Percentiles rank a stretch among this genome's conserved stretches.
Evolutionary conservation across 192 early-diverging fungal species (phyloP).

Genomic region (Rhizoclosmatium globosum): DNA sequence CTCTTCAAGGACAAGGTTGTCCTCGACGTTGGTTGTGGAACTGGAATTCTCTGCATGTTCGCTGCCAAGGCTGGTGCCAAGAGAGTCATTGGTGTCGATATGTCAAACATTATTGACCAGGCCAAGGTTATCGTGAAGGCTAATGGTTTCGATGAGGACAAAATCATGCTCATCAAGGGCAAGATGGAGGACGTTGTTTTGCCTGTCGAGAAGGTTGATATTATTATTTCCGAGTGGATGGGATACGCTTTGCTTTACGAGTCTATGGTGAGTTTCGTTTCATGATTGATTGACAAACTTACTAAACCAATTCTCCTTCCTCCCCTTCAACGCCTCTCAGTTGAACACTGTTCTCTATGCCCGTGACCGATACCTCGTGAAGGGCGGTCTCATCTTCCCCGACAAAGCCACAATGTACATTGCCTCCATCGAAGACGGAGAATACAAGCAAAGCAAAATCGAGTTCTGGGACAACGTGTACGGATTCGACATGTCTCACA

Average conservation of each 20-base stretch:
- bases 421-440: constrained; percentile 92
- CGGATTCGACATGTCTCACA: constrained; percentile 96
- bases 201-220: constrained; percentile 96
- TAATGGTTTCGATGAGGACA: constrained; percentile 84
- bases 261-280: constrained; percentile 73
- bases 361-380: constrained; percentile 89
- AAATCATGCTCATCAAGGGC: constrained; percentile 90
- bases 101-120: constrained; percentile 97
- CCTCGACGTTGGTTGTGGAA: constrained; percentile 99
- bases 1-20: constrained; percentile 98
- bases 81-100: constrained; percentile 94
- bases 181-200: constrained; percentile 97
- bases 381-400: constrained; percentile 91
- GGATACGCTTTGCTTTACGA: constrained; percentile 98
- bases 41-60: constrained; percentile 99
- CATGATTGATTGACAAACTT: constrained; percentile 1
- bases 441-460: constrained; percentile 92
- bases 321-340: constrained; percentile 1
- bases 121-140: constrained; percentile 93
- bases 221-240: constrained; percentile 99
- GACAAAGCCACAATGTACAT: constrained; percentile 89
- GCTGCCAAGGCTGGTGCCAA: constrained; percentile 99
- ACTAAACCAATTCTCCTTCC: neutral
- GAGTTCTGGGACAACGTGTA: constrained; percentile 95
- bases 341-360: constrained; percentile 98